Base-by-base conservation (phyloP, 2,329 filamentous ascomycete species). In the Neonectria punicea region DNA sequence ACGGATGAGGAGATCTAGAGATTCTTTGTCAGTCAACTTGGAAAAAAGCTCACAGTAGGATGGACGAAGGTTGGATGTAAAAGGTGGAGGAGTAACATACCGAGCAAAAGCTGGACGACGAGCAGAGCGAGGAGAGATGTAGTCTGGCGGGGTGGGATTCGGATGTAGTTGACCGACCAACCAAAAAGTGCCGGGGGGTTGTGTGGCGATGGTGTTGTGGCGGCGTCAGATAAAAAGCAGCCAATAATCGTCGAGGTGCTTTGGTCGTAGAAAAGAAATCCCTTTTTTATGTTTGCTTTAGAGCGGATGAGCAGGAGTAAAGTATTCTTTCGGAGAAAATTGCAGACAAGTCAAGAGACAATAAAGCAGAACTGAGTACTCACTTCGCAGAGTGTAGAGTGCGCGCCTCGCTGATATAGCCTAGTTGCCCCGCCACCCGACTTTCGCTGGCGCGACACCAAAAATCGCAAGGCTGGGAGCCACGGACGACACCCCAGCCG, bases 371-470 rank as follows among this genome's bases (percentile, higher is more conserved):
- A 59, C 39, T 25, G 25, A 25, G 25, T 25, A 25, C 25, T 25
- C 25, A 6, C 5, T 25, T 25, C 25, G 25, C 5, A 25, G 5
- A 25, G 25, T 25, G 25, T 25, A 25, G 25, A 25, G 25, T 25
- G 25, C 25, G 25, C 25, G 25, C 54, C 32, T 47, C 63, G 57
- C 61, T 67, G 66, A 76, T 81, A 81, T 81, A 82, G 81, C 66
- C 74, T 74, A 25, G 83, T 83, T 84, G 82, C 81, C 83, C 82
- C 79, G 83, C 82, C 83, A 85, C 81, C 79, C 79, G 61, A 74
- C 79, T 78, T 70, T 70, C 73, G 58, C 58, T 68, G 70, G 65
- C 49, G 56, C 61, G 56, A 28, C 18, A 20, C 18, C 20, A 51
- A 73, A 78, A 78, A 72, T 71, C 57, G 70, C 75, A 77, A 77